Evolutionary conservation across 2,329 filamentous ascomycete species (phyloP), one percentile per base, ranked within the genome.

Genomic region (Claviceps humidiphila): DNA sequence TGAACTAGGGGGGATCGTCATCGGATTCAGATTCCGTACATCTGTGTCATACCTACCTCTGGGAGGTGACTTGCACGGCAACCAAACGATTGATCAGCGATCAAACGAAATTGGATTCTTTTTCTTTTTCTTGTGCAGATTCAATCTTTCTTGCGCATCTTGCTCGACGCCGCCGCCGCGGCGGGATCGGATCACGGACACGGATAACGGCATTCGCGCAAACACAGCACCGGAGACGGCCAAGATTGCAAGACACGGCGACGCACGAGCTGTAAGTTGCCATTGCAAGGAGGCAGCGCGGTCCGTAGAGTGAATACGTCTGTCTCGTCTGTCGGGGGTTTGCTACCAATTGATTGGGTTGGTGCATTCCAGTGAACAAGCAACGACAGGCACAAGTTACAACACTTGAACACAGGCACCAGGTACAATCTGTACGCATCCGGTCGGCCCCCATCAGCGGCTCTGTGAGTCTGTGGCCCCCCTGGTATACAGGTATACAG

Each of bases 281-380:
- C 20, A 20, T 20, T 20, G 2, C 20, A 20, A 20, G 20, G 20
- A 20, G 20, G 20, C 22, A 22, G 22, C 22, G 22, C 22, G 22
- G 22, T 22, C 22, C 3, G 16, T 39, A 22, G 7, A 24, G 13
- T 48, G 47, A 40, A 39, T 26, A 40, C 37, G 26, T 34, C 40
- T n/a, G 40, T 9, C n/a, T 7, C 37, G 26, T 34, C 40, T n/a
- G 40, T 9, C n/a, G 16, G 7, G 40, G 14, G 8, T 41, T 41
- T 41, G 40, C 8, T 9, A n/a, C 16, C 20, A 17, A 42, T 22
- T 42, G 41, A 34, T 34, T 11, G 41, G 41, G 41, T 26, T 47
- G 50, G 14, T 41, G 50, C 38, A 52, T 52, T 44, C 46, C 51
- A 49, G 50, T 41, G 30, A 17, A n/a, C 47, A 14, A 14, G 22